Evolutionary conservation across 139 green algal species (phyloP), one percentile per base, ranked within the genome.

Genomic region (Ettlia oleoabundans): DNA sequence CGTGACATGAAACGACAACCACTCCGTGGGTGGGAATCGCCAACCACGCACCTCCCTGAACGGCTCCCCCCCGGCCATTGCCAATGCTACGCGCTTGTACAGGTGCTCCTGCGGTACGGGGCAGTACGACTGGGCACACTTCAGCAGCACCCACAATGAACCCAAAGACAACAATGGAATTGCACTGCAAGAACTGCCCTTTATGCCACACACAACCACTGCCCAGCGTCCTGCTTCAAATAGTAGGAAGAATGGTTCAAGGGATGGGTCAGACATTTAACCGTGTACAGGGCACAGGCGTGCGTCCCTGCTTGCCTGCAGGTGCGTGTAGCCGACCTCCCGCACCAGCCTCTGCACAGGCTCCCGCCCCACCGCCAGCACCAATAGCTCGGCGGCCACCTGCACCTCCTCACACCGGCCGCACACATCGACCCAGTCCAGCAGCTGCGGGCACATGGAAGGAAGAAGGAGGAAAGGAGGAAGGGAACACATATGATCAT

Each of bases 341-440:
- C 55, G 51, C 15, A 26, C 24, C 18, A 79, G 33, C 2, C 21
- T 24, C 21, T 7, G 8, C 19, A 79, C 10, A 7, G 72, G 52
- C 52, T 68, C 51, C 32, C 0, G 10, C 3, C 75, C 75, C 75
- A 61, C 61, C 18, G 28, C 40, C 75, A 81, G 61, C 61, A 71
- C 26, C 38, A 35, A 13, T 8, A 51, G 24, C 24, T 58, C 22
- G 10, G 75, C 75, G 24, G 75, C 28, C 38, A 81, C n/a, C 10
- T 71, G 40, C 3, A 72, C 19, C 40, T 71, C 58, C 26, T 80
- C 37, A 55, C 75, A 81, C 1, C 58, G 75, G 26, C 13, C 24
- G 75, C 58, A 72, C 28, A 42, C 28, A 18, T 62, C 75, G 4
- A 33, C 1, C 75, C 75, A 81, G 75, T 81, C 75, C 28, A 67